Evolutionary conservation across 2,329 filamentous ascomycete species (phyloP).

Genomic region (Nigrograna mackinnonii): DNA sequence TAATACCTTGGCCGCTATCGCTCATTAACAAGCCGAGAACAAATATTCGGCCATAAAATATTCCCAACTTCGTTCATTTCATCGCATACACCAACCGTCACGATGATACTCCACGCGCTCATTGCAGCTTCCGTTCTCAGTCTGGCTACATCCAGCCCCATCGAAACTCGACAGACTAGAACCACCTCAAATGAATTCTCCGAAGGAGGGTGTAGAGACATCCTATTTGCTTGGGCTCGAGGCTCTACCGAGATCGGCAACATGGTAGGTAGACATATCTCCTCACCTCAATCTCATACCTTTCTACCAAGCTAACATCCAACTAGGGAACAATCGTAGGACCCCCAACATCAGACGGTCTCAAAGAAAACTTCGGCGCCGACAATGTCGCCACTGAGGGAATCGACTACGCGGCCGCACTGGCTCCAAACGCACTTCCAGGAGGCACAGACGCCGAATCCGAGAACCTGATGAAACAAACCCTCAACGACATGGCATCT

Average conservation of each 20-base stretch:
- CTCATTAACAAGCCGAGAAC: no score
- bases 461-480: constrained; percentile 23
- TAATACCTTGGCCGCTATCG: no score
- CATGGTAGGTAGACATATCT: constrained; percentile 49
- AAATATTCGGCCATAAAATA: no score
- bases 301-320: no score
- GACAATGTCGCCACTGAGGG: constrained; percentile 35
- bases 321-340: constrained; percentile 40
- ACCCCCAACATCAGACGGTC: constrained; percentile 32
- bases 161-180: constrained; percentile 30
- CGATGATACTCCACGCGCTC: constrained; percentile 31
- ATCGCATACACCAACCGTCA: no score
- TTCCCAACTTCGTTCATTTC: no score
- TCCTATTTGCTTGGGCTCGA: constrained; percentile 54
- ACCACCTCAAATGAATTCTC: constrained; percentile 44
- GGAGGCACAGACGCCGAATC: constrained; percentile 27
- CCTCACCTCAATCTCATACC: constrained; percentile 26
- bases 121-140: constrained; percentile 22
- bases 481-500: constrained; percentile 25
- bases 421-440: constrained; percentile 32
- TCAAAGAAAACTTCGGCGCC: constrained; percentile 29
- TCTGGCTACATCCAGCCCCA: constrained; percentile 22
- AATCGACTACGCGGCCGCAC: constrained; percentile 31
- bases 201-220: constrained; percentile 42
- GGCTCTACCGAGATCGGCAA: constrained; percentile 55